These are phyloP conservation scores for Globisporangium orthogonon DNA, from an alignment of 352 stramenopile species.

Conservation along the genomic window DNA sequence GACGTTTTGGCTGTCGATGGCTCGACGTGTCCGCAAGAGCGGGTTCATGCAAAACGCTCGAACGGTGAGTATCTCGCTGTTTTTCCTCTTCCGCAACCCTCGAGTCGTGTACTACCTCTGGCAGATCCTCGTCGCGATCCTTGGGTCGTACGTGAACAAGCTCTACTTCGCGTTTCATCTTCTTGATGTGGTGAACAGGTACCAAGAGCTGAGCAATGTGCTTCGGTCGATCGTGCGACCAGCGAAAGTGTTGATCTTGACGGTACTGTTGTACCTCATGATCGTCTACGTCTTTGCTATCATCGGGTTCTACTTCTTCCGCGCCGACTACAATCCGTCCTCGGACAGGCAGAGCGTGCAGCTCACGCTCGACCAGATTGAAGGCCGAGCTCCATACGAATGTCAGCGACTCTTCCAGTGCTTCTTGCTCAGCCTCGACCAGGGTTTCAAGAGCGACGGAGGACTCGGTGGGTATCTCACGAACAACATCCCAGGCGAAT, in stretches of 20 bases:
- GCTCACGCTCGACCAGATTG: conserved; percentile 26
- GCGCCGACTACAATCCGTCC: conserved; percentile 44
- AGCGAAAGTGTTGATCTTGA: conserved; percentile 51
- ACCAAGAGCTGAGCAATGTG: conserved; percentile 68
- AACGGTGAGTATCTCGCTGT: conserved; percentile 36
- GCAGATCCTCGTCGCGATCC: conserved; percentile 51
- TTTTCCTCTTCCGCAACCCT: conserved; percentile 43
- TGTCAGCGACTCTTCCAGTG: conserved; percentile 69
- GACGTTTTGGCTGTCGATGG: background rate
- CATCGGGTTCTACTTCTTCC: conserved; percentile 70
- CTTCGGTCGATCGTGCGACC: conserved; percentile 54
- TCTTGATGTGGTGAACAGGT: conserved; percentile 74
- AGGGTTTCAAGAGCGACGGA: conserved; percentile 63
- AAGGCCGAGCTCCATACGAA: conserved; percentile 35
- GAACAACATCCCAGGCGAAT: conserved; percentile 27
- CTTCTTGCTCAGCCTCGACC: conserved; percentile 64
- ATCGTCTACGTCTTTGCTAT: conserved; percentile 73
- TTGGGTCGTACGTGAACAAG: conserved; percentile 61
- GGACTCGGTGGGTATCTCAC: conserved; percentile 49
- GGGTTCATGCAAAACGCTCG: conserved; percentile 7
- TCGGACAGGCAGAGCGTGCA: background rate
- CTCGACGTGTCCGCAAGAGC: background rate
- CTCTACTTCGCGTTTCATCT: conserved; percentile 77
- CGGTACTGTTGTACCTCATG: conserved; percentile 59
- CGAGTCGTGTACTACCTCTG: conserved; percentile 51